Evolutionary conservation across 1,284 basidiomycete genomes (phyloP).

Genomic region (Coniferiporia sulphurascens): DNA sequence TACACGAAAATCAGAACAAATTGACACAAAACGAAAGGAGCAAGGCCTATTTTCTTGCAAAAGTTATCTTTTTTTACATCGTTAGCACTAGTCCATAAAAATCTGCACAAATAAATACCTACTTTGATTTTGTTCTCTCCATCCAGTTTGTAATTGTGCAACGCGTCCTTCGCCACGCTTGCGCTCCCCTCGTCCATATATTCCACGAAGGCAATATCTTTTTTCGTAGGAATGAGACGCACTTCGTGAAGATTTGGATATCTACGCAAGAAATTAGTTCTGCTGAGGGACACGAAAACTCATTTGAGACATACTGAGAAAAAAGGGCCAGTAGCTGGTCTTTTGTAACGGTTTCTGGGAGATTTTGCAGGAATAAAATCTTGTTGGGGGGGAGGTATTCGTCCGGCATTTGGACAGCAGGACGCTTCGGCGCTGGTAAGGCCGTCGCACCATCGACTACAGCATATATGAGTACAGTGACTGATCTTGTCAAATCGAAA

Average conservation of each 20-base stretch:
- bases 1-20: conserved; percentile 6
- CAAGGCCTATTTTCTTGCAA: conserved; percentile 46
- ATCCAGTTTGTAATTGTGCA: conserved; percentile 95
- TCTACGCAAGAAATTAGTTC: conserved; percentile 36
- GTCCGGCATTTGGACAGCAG: conserved; percentile 94
- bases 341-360: conserved; percentile 87
- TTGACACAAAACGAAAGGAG: conserved; percentile 2
- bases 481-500: conserved; percentile 10
- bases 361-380: conserved; percentile 96
- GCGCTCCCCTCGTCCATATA: conserved; percentile 87
- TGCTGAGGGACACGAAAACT: background rate
- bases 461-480: conserved; percentile 16
- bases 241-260: conserved; percentile 93
- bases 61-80: conserved; percentile 44
- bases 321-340: conserved; percentile 87
- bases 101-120: background rate
- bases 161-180: conserved; percentile 86
- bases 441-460: conserved; percentile 68
- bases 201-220: conserved; percentile 96
- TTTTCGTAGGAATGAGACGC: conserved; percentile 92
- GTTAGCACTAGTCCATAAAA: conserved; percentile 10
- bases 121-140: conserved; percentile 97
- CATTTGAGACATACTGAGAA: conserved; percentile 59
- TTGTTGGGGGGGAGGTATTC: conserved; percentile 99
- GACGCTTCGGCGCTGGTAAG: conserved; percentile 63